Evolutionary conservation across 2,329 filamentous ascomycete genomes (phyloP).

Genomic region (Colletotrichum noveboracense): DNA sequence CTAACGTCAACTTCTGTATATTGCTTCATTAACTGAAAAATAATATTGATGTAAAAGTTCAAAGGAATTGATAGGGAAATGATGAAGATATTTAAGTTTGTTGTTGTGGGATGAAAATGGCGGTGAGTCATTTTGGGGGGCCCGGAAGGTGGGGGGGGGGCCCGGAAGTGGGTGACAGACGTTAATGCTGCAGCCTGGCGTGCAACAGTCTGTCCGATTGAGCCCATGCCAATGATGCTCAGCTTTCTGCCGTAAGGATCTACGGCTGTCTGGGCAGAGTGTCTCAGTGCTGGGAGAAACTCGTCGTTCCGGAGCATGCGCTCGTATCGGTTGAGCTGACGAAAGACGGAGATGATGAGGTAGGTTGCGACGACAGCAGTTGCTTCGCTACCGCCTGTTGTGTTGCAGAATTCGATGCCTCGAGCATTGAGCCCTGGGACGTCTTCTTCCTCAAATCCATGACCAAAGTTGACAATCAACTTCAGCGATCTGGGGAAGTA

Average conservation of each 20-base stretch:
- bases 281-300: neutral
- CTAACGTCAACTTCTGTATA: too few species aligned
- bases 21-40: too few species aligned
- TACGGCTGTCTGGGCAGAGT: neutral
- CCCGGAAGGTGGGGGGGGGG: too few species aligned
- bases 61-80: too few species aligned
- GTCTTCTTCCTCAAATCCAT: neutral
- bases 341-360: neutral
- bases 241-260: neutral
- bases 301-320: neutral
- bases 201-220: neutral
- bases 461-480: neutral
- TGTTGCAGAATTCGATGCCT: neutral
- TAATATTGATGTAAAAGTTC: too few species aligned
- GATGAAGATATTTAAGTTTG: too few species aligned
- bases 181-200: neutral
- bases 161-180: too few species aligned
- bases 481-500: neutral
- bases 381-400: neutral
- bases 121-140: too few species aligned
- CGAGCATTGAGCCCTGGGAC: neutral
- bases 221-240: constrained; percentile 1
- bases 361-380: neutral
- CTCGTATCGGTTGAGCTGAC: neutral
- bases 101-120: too few species aligned